Conservation (phyloP, 1,284 basidiomycete genomes). For the Omphalotus olearius region DNA sequence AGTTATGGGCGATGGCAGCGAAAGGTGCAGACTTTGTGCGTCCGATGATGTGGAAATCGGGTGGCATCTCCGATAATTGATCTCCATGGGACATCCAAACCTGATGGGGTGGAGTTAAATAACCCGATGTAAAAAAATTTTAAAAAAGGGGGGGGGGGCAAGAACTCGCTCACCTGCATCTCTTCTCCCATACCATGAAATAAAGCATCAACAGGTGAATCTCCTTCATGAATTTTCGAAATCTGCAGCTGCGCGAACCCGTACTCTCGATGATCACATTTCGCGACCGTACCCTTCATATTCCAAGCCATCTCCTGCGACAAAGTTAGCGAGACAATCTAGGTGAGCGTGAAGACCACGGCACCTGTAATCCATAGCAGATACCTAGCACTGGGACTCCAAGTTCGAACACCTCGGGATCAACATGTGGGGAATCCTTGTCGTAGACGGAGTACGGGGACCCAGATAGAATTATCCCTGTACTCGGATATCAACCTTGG, state of each 20-base stretch:
- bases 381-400: constrained; percentile 95
- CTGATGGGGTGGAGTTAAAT: constrained; percentile 32
- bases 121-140: background rate
- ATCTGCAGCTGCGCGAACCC: constrained; percentile 86
- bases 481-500: background rate
- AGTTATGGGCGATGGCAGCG: constrained; percentile 90
- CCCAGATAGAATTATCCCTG: constrained; percentile 96
- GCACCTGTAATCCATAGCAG: constrained; percentile 95
- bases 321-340: background rate
- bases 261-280: constrained; percentile 93
- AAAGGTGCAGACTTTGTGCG: constrained; percentile 87
- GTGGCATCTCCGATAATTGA: constrained; percentile 81
- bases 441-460: constrained; percentile 99
- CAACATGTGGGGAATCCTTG: constrained; percentile 87
- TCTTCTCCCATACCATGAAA: constrained; percentile 79
- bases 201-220: constrained; percentile 65
- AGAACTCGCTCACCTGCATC: constrained; percentile 59
- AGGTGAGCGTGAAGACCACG: constrained; percentile 16
- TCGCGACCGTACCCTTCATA: constrained; percentile 83
- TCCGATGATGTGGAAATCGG: constrained; percentile 87
- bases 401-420: constrained; percentile 90
- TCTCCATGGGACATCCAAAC: constrained; percentile 99
- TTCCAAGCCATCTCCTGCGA: constrained; percentile 89
- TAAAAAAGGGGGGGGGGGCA: too few relatives aligned
- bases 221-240: constrained; percentile 56